Evolutionary conservation across 2,329 filamentous ascomycete genomes (phyloP), one percentile per base, ranked within the genome.

Genomic region (Nigrospora osmanthi): DNA sequence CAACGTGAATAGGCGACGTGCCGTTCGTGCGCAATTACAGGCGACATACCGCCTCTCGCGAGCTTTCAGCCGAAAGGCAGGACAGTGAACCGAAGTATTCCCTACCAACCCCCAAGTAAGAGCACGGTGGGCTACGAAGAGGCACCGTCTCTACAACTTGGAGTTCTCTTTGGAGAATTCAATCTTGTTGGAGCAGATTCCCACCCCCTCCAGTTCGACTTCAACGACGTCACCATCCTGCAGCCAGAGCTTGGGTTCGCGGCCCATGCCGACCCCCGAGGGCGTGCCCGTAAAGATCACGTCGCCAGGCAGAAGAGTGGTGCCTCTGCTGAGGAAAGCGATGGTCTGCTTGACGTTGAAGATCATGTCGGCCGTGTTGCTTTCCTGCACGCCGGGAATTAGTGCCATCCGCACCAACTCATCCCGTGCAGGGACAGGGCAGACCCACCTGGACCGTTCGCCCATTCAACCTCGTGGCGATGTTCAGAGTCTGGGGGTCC

Each of bases 151-250:
- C 53, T 49, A 64, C 44, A 68, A 46, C 51, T 66, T 70, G 15
- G 67, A 50, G 45, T 54, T 56, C 19, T 54, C 58, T 49, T 58
- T 62, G 6, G 54, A 54, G 54, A 71, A 72, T 51, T 72, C 69
- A 17, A 76, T 65, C 55, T 62, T 72, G 60, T 78, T 78, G 4
- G 59, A 73, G 52, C 74, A 81, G 13, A 72, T 75, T 19, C 85
- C 84, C 7, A 88, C 78, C 1, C 73, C 69, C 53, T 87, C 81
- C 2, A 88, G 69, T 7, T 71, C 72, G 41, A 88, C 83, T 58
- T 87, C 80, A 16, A 87, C 81, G 17, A 80, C 64, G 59, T 88
- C 85, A 5, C 83, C 81, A 58, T 88, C 73, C 61, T 82, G 80
- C 46, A 88, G 65, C 81, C 83, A 87, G 11, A 85, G 53, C 46